A percentile compares a stretch with the other conserved stretches of the same genome.
These are phyloP conservation scores for Syzygium oleosum DNA, from an alignment of 345 rosid genomes.

Conservation along the genomic window DNA sequence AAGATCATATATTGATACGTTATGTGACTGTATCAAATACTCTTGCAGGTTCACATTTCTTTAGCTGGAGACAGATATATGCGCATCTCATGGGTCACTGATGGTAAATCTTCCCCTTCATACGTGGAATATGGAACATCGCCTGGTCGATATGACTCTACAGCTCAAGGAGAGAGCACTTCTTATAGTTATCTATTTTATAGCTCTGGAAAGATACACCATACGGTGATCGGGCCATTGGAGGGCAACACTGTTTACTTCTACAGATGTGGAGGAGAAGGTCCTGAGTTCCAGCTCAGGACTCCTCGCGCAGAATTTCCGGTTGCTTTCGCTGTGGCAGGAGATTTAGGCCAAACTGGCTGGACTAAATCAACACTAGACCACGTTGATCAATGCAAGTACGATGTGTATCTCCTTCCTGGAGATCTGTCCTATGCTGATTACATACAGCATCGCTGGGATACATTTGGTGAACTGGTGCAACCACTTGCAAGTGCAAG, in stretches of 20 bases:
- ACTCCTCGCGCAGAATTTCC: conserved; percentile 81
- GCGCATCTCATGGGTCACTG: conserved; percentile 74
- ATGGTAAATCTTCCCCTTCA: conserved; percentile 55
- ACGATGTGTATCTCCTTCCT: conserved; percentile 77
- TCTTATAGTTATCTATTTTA: conserved; percentile 65
- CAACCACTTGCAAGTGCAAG: conserved; percentile 89
- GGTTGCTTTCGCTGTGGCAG: conserved; percentile 79
- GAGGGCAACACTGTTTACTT: conserved; percentile 53
- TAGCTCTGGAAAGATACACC: conserved; percentile 89
- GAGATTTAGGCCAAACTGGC: conserved; percentile 94
- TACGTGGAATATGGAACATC: conserved; percentile 71
- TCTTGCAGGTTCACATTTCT: conserved; percentile 53
- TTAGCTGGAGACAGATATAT: conserved; percentile 83
- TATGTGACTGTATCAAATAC: neutral
- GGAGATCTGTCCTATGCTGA: conserved; percentile 98
- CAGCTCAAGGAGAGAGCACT: conserved; percentile 68
- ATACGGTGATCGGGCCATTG: conserved; percentile 75
- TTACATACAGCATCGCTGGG: conserved; percentile 82
- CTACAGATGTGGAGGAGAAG: conserved; percentile 76
- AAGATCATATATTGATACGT: neutral
- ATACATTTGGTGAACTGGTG: conserved; percentile 80
- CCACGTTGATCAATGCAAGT: conserved; percentile 67
- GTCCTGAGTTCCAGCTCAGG: conserved; percentile 80
- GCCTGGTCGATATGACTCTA: conserved; percentile 45
- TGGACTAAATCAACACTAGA: conserved; percentile 93